Percentiles rank a stretch among this genome's conserved stretches.
Evolutionary conservation across 2,329 filamentous ascomycete species (phyloP).

Genomic region (Verticillium alfalfae): DNA sequence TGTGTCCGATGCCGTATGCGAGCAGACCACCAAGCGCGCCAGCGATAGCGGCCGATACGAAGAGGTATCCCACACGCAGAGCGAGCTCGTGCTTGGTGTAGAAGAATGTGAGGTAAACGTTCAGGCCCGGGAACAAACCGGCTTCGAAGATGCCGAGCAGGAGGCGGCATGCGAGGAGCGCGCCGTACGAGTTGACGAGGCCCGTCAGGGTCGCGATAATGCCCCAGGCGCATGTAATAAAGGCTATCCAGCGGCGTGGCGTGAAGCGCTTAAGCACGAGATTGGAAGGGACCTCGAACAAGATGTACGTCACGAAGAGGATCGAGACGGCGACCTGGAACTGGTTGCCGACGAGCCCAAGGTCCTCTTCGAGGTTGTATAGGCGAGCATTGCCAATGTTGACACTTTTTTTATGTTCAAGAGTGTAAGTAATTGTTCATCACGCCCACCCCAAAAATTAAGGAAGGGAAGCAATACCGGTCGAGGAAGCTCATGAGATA

Average conservation of each 20-base stretch:
- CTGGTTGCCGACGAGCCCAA: constrained; percentile 58
- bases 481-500: constrained; percentile 72
- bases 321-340: constrained; percentile 66
- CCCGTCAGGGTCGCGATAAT: constrained; percentile 66
- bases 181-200: constrained; percentile 58
- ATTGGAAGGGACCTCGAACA: constrained; percentile 61
- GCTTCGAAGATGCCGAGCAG: constrained; percentile 65
- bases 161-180: constrained; percentile 62
- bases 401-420: constrained; percentile 21
- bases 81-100: constrained; percentile 71
- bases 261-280: constrained; percentile 58
- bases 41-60: constrained; percentile 64
- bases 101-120: constrained; percentile 68
- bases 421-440: background rate
- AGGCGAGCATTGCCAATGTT: constrained; percentile 64
- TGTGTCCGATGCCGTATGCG: constrained; percentile 67
- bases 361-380: constrained; percentile 59
- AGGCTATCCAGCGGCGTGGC: constrained; percentile 57
- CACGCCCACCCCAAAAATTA: background rate
- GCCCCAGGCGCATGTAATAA: constrained; percentile 61
- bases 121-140: constrained; percentile 64
- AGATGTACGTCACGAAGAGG: constrained; percentile 59
- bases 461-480: background rate
- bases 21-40: constrained; percentile 69
- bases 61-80: constrained; percentile 67